phyloP scores from a whole-genome alignment of 768 basidiomycete species.

The Phaeolepiota aurea region DNA sequence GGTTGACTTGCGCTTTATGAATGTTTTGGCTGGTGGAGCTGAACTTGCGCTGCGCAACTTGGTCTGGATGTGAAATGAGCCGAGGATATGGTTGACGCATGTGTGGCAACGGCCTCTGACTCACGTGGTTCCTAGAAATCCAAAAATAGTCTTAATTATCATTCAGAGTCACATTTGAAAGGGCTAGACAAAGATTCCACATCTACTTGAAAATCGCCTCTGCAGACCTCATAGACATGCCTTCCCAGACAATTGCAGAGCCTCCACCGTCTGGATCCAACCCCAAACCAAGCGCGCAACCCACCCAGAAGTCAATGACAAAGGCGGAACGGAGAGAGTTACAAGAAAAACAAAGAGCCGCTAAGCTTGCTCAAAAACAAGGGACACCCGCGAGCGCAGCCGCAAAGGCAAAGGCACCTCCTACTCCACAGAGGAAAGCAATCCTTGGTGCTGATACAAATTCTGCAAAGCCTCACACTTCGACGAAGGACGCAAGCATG shows the following conservation, averaged over 20 bases:
- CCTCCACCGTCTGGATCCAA: constrained; percentile 9
- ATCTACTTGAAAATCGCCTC: too few species aligned
- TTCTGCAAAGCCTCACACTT: constrained; percentile 12
- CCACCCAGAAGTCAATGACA: constrained; percentile 65
- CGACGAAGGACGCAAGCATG: constrained; percentile 18
- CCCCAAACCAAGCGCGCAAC: constrained; percentile 18
- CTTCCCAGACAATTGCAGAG: constrained; percentile 21
- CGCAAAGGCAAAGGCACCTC: constrained; percentile 18
- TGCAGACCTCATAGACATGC: too few species aligned
- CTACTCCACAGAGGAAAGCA: constrained; percentile 24
- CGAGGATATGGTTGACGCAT: too few species aligned
- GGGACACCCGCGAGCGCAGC: constrained; percentile 12
- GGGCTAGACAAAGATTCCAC: too few species aligned
- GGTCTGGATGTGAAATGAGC: too few species aligned
- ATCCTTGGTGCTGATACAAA: constrained; percentile 12
- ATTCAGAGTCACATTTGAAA: too few species aligned
- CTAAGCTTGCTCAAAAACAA: constrained; percentile 38
- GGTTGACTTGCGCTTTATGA: too few species aligned
- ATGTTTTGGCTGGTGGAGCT: too few species aligned
- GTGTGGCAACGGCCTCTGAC: background rate
- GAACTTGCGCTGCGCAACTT: too few species aligned
- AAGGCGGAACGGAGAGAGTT: constrained; percentile 76
- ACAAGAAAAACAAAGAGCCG: constrained; percentile 74
- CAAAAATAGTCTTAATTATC: background rate
- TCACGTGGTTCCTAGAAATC: too few species aligned